Conservation (phyloP, 176 grass and related monocot species). For the Cenchrus fungigraminus region DNA sequence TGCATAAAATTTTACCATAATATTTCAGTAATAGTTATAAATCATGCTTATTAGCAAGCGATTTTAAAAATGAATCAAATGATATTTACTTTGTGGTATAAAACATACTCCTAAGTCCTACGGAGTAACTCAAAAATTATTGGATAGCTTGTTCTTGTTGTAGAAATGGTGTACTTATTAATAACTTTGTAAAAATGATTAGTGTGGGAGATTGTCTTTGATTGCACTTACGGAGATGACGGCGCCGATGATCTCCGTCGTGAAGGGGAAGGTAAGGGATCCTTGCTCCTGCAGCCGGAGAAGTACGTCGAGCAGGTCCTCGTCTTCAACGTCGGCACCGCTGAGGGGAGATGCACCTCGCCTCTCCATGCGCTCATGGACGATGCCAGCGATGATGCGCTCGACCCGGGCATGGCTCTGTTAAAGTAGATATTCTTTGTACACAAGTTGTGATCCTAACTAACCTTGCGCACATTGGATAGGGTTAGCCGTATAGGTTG, state of each 20-base stretch:
- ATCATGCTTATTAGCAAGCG: neutral
- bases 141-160: too few species aligned
- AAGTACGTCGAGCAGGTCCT: conserved; percentile 53
- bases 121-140: too few species aligned
- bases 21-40: neutral
- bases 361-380: conserved; percentile 45
- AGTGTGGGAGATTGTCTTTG: too few species aligned
- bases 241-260: conserved; percentile 41
- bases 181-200: too few species aligned
- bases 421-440: too few species aligned
- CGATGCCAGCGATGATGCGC: conserved; percentile 41
- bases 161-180: too few species aligned
- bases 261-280: conserved; percentile 33
- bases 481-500: too few species aligned
- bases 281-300: conserved; percentile 38
- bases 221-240: conserved; percentile 43
- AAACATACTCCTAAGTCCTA: too few species aligned
- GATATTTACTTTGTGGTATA: neutral
- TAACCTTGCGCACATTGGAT: too few species aligned
- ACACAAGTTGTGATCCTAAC: too few species aligned
- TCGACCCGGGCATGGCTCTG: neutral
- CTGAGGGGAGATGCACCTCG: neutral
- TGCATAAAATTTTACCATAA: neutral
- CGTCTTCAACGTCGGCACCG: neutral
- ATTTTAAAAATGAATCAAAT: neutral